A percentile compares a stretch with the other conserved stretches of the same genome.
These are phyloP conservation scores for Lycium barbarum DNA, from an alignment of 257 asterid species.

Conservation along the genomic window DNA sequence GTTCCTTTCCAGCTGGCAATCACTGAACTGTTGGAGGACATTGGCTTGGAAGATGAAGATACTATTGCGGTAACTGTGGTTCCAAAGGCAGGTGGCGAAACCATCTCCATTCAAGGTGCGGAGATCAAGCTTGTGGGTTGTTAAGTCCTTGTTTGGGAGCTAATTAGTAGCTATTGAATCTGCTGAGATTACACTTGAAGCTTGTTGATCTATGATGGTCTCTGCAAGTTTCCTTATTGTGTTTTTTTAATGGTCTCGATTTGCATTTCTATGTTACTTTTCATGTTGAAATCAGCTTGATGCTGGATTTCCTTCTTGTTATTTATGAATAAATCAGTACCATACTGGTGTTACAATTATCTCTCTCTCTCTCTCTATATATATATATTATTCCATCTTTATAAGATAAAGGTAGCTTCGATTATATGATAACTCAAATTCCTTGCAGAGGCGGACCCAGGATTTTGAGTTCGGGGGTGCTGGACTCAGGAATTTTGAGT, in stretches of 20 bases:
- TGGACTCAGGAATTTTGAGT: too few relatives aligned
- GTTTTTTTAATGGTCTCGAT: constrained; percentile 33
- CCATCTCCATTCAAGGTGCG: not conserved
- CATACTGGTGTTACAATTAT: too few relatives aligned
- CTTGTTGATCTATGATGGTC: not conserved
- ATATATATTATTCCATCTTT: too few relatives aligned
- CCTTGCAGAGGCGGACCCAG: too few relatives aligned
- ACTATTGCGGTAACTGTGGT: constrained; percentile 25
- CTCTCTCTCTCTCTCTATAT: too few relatives aligned
- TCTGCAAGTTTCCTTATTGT: not conserved
- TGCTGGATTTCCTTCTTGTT: not conserved
- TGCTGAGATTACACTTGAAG: not conserved
- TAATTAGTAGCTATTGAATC: not conserved
- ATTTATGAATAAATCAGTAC: not conserved
- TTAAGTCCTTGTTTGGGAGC: constrained; percentile 13
- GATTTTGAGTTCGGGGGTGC: too few relatives aligned
- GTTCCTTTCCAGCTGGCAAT: not conserved
- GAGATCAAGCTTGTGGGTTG: not conserved
- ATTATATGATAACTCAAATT: not conserved
- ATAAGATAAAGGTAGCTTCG: too few relatives aligned
- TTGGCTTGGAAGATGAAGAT: not conserved
- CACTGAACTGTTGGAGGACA: constrained; percentile 24
- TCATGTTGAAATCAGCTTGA: not conserved
- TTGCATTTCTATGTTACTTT: not conserved
- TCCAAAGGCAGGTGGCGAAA: not conserved